phyloP scores from a whole-genome alignment of 441 rosid genomes.

The Erodium chrysanthum region DNA sequence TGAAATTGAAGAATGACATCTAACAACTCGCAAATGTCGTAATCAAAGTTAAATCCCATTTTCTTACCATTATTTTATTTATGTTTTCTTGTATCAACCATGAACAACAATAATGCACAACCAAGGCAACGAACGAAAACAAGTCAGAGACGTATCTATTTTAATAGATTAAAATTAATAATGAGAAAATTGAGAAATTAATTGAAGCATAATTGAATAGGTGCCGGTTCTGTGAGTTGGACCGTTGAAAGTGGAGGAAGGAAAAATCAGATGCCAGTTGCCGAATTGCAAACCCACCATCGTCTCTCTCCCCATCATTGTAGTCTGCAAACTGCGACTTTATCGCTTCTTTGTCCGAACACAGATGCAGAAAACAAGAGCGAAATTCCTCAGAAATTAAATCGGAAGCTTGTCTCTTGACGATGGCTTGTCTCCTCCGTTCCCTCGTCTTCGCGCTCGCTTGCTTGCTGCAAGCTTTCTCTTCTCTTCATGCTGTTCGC shows the following conservation, averaged over 20 bases:
- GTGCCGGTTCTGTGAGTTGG: not conserved
- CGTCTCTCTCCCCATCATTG: not conserved
- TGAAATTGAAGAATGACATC: too few species aligned
- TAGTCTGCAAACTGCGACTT: not conserved
- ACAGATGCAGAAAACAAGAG: not conserved
- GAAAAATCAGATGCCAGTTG: not conserved
- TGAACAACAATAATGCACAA: too few species aligned
- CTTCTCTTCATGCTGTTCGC: slow-evolving; percentile 20
- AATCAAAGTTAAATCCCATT: too few species aligned
- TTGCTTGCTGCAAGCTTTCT: slow-evolving; percentile 20
- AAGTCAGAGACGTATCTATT: too few species aligned
- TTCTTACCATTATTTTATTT: too few species aligned
- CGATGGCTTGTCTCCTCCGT: not conserved
- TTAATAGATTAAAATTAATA: too few species aligned
- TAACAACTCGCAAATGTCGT: too few species aligned
- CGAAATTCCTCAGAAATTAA: not conserved
- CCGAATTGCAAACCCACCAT: not conserved
- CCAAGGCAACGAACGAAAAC: too few species aligned
- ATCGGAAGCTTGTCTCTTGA: not conserved
- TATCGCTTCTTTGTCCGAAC: not conserved
- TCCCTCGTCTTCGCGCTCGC: slow-evolving; percentile 16
- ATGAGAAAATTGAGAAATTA: too few species aligned
- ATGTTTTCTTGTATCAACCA: too few species aligned
- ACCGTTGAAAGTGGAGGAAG: not conserved
- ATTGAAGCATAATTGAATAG: too few species aligned